phyloP scores from a whole-genome alignment of 768 basidiomycete genomes.

The Rhizopogon rudus region DNA sequence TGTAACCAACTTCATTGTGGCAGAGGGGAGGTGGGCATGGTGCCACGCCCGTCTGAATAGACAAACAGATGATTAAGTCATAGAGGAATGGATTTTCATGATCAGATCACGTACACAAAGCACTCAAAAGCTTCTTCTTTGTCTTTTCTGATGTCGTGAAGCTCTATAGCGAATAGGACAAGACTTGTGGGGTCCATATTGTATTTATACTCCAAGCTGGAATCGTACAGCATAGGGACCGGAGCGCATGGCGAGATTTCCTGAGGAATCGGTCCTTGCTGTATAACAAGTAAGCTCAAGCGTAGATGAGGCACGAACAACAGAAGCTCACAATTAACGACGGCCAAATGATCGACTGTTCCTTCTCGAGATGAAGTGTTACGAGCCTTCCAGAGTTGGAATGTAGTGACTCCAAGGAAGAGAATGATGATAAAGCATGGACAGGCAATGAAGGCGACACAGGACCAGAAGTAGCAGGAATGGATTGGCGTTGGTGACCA shows the following conservation, averaged over 20 bases:
- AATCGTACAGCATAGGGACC: conserved; percentile 49
- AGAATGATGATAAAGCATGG: conserved; percentile 63
- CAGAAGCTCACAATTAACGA: conserved; percentile 51
- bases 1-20: conserved; percentile 72
- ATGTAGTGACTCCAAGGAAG: conserved; percentile 71
- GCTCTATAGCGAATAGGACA: conserved; percentile 63
- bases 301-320: no score
- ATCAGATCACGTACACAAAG: conserved; percentile 52
- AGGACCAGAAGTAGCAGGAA: conserved; percentile 43
- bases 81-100: not conserved
- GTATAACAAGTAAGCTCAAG: not conserved
- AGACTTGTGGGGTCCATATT: conserved; percentile 88
- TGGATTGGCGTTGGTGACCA: conserved; percentile 12
- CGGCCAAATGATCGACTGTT: conserved; percentile 77
- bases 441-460: conserved; percentile 53
- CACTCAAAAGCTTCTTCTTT: conserved; percentile 78
- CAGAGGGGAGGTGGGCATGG: conserved; percentile 67
- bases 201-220: conserved; percentile 52
- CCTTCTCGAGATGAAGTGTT: conserved; percentile 79
- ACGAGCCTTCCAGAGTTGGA: conserved; percentile 59
- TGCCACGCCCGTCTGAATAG: conserved; percentile 72
- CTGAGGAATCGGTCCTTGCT: conserved; percentile 56
- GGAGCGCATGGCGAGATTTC: conserved; percentile 48
- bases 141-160: conserved; percentile 70
- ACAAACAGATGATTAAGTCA: conserved; percentile 1